Base-by-base conservation (phyloP, 805 yeast species). In the Saccharomycopsis javanensis region DNA sequence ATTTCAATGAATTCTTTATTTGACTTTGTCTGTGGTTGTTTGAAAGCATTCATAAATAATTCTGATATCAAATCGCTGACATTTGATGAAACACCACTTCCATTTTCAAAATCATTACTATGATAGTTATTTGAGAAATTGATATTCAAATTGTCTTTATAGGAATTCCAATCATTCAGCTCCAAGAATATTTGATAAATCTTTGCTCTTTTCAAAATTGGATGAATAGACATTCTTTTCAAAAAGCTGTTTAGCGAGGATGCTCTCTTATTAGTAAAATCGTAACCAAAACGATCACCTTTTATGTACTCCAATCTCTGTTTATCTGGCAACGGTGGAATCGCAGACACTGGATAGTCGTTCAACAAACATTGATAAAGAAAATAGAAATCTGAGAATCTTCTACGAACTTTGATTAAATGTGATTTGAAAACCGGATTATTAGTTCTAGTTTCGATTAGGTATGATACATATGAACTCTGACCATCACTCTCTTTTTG, bases 281-380 rank as follows among this genome's bases (percentile, higher is more conserved):
- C 90, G 13, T 80, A 76, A 28, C 92, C 82, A 68, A 92, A 92
- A 38, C 98, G 76, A 65, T 92, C 97, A 10, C 99, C 98, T 38
- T 95, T 90, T 55, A 92, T 77, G 70, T 94, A 92, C 68, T 92
- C 96, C 64, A 92, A 75, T 60, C 96, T 80, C 72, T 87, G 88
- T 69, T 90, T 91, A 61, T 92, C 95, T 0, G 99, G 99, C 55
- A 92, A 75, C 13, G 98, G 97, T 0, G 99, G 99, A 0, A 92
- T 81, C 13, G 94, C 80, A 59, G 88, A 77, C 3, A 94, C 86
- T 0, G 97, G 96, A 67, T 75, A 86, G 67, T 91, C 97, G 63
- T 81, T 84, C 54, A 76, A 68, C 55, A 92, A 73, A 57, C 88
- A 83, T 60, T 85, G 86, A 69, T 85, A 87, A 23, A 92, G 75